Evolutionary conservation across 306 rosid genomes (phyloP), one percentile per base, ranked within the genome.

Genomic region (Argentina anserina): DNA sequence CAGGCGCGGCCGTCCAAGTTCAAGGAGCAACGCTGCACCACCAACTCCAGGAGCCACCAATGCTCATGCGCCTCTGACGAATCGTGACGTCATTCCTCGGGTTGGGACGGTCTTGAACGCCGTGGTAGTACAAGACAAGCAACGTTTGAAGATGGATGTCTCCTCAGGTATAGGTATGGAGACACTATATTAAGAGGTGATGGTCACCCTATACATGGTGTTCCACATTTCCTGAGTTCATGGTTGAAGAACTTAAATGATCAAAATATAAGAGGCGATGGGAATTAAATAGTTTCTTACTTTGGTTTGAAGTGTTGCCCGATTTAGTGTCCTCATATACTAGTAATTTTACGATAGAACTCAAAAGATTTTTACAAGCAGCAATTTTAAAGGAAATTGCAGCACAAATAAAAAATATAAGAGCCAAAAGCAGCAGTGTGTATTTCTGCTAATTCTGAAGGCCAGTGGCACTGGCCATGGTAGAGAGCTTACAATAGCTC

Each of bases 401-500:
- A 67, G 45, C 25, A 46, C 40, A 46, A 23, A 50, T 36, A 34
- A 6, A 10, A 29, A 21, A 71, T 52, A 13, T 11, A 29, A 56
- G 17, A 68, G 64, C 41, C 43, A 47, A 84, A 72, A n/a, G 62
- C 69, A 67, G 50, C 67, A 60, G 17, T 13, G 2, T 10, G 9
- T 0, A 42, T 23, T 9, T 59, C 18, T 73, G 62, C 73, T 75
- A 73, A 55, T 55, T 76, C 71, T 26, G 65, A 34, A 76, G 68
- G 25, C 43, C 31, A 15, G 78, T 41, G 73, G 71, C 45, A 42
- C 47, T 41, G 73, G 69, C 46, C 37, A 42, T 79, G 83, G 80
- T 73, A 37, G 84, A 76, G 80, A 75, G 78, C 80, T 47, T 59
- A 67, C 75, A 78, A 73, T 69, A 64, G 70, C 77, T 43, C 86